A percentile compares a stretch with the other conserved stretches of the same genome.
Conservation (phyloP, 2,329 filamentous ascomycete genomes). For the Paracoccidioides brasiliensis region DNA sequence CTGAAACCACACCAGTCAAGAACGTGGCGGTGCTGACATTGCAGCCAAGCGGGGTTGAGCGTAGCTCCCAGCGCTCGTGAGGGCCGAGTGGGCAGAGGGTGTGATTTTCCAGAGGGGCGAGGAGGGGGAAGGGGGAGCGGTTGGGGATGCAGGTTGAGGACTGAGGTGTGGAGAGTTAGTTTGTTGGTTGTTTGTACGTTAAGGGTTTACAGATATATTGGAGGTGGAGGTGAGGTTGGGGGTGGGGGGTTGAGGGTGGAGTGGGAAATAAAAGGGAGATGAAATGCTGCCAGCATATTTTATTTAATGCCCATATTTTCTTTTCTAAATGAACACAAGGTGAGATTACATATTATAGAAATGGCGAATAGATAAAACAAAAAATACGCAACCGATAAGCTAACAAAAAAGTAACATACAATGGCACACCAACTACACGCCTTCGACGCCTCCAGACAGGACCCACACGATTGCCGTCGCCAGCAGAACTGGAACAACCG, state of each 20-base stretch:
- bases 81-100: slow-evolving; percentile 28
- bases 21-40: slow-evolving; percentile 29
- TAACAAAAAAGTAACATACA: slow-evolving; percentile 16
- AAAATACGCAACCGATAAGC: background rate
- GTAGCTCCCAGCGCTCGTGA: slow-evolving; percentile 31
- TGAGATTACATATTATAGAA: too few relatives aligned
- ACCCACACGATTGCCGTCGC: slow-evolving; percentile 24
- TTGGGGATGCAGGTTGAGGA: slow-evolving; percentile 31
- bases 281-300: too few relatives aligned
- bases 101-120: slow-evolving; percentile 24
- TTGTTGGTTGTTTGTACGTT: background rate
- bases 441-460: slow-evolving; percentile 21
- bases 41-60: slow-evolving; percentile 27
- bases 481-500: slow-evolving; percentile 24
- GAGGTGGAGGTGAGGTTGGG: too few relatives aligned
- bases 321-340: too few relatives aligned
- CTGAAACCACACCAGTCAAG: slow-evolving; percentile 21
- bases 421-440: slow-evolving; percentile 28
- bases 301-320: too few relatives aligned
- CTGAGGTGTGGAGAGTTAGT: slow-evolving; percentile 12
- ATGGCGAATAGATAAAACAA: background rate
- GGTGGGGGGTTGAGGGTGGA: too few relatives aligned
- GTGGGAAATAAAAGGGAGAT: too few relatives aligned
- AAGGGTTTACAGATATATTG: background rate
- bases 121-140: slow-evolving; percentile 22